Conservation (phyloP, 805 yeast species). For the Yamadazyma scolyti region DNA sequence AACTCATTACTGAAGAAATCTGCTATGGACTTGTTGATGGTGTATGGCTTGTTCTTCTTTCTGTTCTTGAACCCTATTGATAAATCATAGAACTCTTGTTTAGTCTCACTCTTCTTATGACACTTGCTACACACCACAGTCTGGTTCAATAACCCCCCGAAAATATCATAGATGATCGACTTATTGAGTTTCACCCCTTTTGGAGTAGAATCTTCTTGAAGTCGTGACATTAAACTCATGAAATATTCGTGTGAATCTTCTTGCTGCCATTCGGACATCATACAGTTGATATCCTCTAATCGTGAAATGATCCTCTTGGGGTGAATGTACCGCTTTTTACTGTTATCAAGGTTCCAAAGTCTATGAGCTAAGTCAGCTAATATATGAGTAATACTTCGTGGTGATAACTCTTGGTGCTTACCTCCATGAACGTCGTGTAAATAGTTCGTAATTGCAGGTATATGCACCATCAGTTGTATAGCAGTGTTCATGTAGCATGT, state of each 20-base stretch:
- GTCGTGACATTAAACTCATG: conserved; percentile 82
- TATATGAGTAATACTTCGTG: conserved; percentile 59
- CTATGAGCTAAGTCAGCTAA: conserved; percentile 65
- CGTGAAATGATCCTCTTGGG: conserved; percentile 72
- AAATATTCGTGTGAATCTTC: conserved; percentile 97
- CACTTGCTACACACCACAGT: conserved; percentile 80
- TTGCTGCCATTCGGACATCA: conserved; percentile 97
- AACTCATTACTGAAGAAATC: conserved; percentile 84
- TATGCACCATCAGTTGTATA: conserved; percentile 83
- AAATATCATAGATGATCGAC: conserved; percentile 84
- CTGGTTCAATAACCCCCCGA: conserved; percentile 88
- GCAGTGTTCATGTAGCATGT: conserved; percentile 97
- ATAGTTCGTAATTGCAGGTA: conserved; percentile 88
- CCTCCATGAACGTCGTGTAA: conserved; percentile 60
- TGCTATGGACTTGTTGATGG: conserved; percentile 68
- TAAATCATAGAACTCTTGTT: conserved; percentile 91
- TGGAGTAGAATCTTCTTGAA: conserved; percentile 92
- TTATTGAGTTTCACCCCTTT: conserved; percentile 79
- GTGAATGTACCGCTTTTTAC: conserved; percentile 50
- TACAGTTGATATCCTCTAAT: conserved; percentile 81
- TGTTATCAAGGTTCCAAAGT: conserved; percentile 62
- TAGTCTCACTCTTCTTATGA: conserved; percentile 77
- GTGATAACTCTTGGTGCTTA: conserved; percentile 44
- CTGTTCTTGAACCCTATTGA: conserved; percentile 69
- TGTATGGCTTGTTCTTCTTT: conserved; percentile 38